Conservation (phyloP, 2,329 filamentous ascomycete genomes). For the Aphanocladium album region DNA sequence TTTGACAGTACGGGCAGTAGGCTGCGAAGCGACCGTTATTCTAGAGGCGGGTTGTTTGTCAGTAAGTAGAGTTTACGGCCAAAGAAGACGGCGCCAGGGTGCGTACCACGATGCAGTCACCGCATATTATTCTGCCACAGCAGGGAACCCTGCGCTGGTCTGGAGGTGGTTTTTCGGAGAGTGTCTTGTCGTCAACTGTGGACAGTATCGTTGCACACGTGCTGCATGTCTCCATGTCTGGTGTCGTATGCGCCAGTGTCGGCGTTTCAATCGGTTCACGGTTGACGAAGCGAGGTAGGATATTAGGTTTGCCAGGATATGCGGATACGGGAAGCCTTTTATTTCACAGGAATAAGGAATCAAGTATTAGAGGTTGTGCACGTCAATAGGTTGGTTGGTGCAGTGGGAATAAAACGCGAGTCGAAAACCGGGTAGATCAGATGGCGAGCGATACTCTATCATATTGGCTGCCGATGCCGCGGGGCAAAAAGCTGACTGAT, state of each 20-base stretch:
- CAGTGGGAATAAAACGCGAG: not conserved
- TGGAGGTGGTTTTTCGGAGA: conserved; percentile 56
- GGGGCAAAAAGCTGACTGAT: conserved; percentile 11
- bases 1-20: conserved; percentile 72
- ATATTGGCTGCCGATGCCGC: conserved; percentile 9
- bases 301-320: not conserved
- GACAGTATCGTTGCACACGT: conserved; percentile 63
- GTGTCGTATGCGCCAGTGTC: not conserved
- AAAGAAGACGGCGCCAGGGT: not conserved
- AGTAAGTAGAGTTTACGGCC: not conserved
- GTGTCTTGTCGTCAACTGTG: conserved; percentile 38
- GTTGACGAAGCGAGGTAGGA: too few relatives aligned
- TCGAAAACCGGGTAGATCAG: not conserved
- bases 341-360: not conserved
- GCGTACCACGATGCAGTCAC: conserved; percentile 59
- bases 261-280: not conserved
- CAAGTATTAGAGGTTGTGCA: not conserved
- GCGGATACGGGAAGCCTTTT: not conserved
- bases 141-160: conserved; percentile 60
- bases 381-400: not conserved
- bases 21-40: conserved; percentile 62
- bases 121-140: conserved; percentile 67
- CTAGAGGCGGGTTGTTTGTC: conserved; percentile 27
- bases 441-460: conserved; percentile 6
- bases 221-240: conserved; percentile 52